These are phyloP conservation scores for Leccinum variicolor DNA, from an alignment of 768 basidiomycete genomes.

Conservation along the genomic window DNA sequence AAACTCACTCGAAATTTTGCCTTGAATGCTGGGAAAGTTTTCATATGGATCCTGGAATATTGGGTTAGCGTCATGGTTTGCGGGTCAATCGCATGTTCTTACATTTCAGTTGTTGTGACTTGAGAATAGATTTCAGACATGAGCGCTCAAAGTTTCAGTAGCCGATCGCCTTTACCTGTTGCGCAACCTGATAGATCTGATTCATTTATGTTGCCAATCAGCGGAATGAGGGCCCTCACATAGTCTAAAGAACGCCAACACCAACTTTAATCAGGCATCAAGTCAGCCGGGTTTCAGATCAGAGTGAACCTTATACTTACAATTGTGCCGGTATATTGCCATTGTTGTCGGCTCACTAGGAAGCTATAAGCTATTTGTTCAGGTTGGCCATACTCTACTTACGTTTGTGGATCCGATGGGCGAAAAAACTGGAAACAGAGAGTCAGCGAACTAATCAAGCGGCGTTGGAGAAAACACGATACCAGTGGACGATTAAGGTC, in stretches of 20 bases:
- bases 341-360: constrained; percentile 27
- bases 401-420: constrained; percentile 43
- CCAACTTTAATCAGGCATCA: constrained; percentile 15
- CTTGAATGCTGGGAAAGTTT: constrained; percentile 24
- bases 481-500: constrained; percentile 53
- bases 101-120: constrained; percentile 33
- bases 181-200: constrained; percentile 32
- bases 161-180: constrained; percentile 19
- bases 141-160: constrained; percentile 5
- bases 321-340: constrained; percentile 30
- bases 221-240: constrained; percentile 18
- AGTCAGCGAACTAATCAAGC: not conserved
- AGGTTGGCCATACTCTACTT: constrained; percentile 4
- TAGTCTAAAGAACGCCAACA: constrained; percentile 29
- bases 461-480: not conserved
- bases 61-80: not conserved
- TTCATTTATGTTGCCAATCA: not conserved
- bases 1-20: constrained; percentile 19
- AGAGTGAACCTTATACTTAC: constrained; percentile 26
- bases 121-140: constrained; percentile 1
- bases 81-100: not conserved
- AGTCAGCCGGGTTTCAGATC: not conserved
- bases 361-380: not conserved
- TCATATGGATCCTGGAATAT: constrained; percentile 23
- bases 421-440: constrained; percentile 31